Conservation (phyloP, 177 flowering plant species). For the Vitis hybrid region DNA sequence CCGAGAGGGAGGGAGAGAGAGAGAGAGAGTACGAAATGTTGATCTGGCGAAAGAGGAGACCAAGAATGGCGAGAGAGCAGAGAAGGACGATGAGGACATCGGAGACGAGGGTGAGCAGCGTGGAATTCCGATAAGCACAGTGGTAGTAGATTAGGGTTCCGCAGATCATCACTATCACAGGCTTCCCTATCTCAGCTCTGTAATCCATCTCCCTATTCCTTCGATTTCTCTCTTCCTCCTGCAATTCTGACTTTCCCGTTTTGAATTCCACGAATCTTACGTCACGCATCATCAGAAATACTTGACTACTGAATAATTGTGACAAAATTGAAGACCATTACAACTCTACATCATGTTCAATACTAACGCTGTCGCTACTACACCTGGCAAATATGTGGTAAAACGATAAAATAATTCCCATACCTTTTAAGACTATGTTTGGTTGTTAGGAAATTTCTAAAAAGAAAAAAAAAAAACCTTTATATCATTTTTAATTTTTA, state of each 20-base stretch:
- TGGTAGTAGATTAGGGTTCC: conserved; percentile 87
- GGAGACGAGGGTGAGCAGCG: conserved; percentile 70
- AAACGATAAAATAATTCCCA: too few species aligned
- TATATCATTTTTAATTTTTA: too few species aligned
- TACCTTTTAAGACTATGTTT: too few species aligned
- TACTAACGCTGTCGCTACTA: too few species aligned
- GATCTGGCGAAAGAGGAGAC: conserved; percentile 94
- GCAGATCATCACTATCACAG: conserved; percentile 58
- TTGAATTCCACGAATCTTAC: too few species aligned
- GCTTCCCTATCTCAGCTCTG: conserved; percentile 44
- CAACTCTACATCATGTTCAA: too few species aligned
- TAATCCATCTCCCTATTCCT: conserved; percentile 6
- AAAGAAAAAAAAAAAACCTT: too few species aligned
- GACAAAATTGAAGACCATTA: not conserved
- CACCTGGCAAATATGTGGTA: too few species aligned
- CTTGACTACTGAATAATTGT: not conserved
- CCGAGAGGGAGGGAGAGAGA: conserved; percentile 3
- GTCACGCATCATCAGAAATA: not conserved
- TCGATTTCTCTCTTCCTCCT: conserved; percentile 5
- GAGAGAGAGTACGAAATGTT: conserved; percentile 59
- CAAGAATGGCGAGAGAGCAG: conserved; percentile 96
- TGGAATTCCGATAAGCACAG: conserved; percentile 80
- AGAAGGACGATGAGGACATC: conserved; percentile 95
- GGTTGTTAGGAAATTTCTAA: not conserved
- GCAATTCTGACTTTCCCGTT: not conserved